Conservation (phyloP, 345 rosid genomes). For the Euphorbia pulcherrima region DNA sequence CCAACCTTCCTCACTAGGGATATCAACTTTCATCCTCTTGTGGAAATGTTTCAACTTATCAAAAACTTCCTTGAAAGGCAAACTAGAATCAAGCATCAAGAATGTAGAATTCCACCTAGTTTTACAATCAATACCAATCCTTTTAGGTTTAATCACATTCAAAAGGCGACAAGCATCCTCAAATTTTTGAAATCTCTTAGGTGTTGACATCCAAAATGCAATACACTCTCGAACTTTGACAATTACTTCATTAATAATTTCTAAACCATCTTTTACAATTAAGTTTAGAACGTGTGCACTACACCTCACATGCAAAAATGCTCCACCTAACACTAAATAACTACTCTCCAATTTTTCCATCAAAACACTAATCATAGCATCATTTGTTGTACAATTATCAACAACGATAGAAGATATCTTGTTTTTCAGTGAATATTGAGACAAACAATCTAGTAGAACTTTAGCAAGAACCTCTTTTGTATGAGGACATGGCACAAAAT, state of each 20-base stretch:
- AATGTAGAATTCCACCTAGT: constrained; percentile 4
- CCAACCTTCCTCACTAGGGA: too few species aligned
- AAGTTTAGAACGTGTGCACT: constrained; percentile 19
- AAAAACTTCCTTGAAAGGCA: constrained; percentile 6
- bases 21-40: too few species aligned
- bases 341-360: not conserved
- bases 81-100: constrained; percentile 13
- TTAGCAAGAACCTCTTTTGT: not conserved
- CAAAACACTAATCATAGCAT: not conserved
- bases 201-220: constrained; percentile 8
- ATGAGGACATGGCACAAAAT: not conserved
- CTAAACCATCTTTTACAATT: constrained; percentile 18
- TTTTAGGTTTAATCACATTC: not conserved
- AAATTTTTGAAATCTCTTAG: constrained; percentile 9
- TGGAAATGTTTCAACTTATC: not conserved
- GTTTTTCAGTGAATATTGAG: not conserved
- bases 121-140: constrained; percentile 16
- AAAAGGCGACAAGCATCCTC: constrained; percentile 3
- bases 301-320: not conserved
- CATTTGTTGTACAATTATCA: constrained; percentile 2
- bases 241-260: constrained; percentile 1
- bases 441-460: not conserved
- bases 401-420: not conserved
- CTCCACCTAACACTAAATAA: not conserved
- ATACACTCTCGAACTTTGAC: constrained; percentile 20